Base-by-base conservation (phyloP, 2,329 filamentous ascomycete genomes). In the Chalaropsis ovoidea region DNA sequence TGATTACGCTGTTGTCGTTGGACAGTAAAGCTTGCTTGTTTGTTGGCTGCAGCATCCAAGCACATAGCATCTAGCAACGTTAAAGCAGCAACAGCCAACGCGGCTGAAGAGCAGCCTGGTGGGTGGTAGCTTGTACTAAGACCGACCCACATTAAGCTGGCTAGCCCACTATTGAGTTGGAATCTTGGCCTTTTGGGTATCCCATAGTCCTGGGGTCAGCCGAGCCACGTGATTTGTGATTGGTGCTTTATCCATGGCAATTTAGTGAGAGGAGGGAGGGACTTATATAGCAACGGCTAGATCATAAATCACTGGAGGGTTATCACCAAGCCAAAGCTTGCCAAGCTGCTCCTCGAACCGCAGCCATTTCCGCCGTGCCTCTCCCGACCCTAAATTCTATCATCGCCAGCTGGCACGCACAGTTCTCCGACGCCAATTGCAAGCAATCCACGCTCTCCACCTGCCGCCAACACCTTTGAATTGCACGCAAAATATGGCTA, bases 401-500 rank as follows among this genome's bases (percentile, higher is more conserved):
- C 11, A 27, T 13, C 13, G 27, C 54, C 39, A 27, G 54, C 27
- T 19, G 24, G n/a, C 31, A 35, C 54, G 54, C 54, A 31, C 31
- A 19, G 5, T 4, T 58, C n/a, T 39, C 54, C n/a, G 31, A 35
- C 31, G 54, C 54, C 27, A 58, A 58, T 58, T 58, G 54, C 13
- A 19, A 52, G 47, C 47, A 27, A 52, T 15, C n/a, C 15, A 24
- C 47, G 19, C 47, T 27, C 47, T 52, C 13, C 24, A 27, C 24
- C n/a, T 27, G 47, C 24, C 47, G 47, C 47, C 13, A 52, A 3
- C 22, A 22, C 15, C 47, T 52, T 52, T 24, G 47, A 52, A 52
- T 27, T 52, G 24, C 27, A 52, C 47, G 47, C 10, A 70, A 76
- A 80, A 75, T 71, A 83, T 85, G 81, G 80, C 78, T 74, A 78